Conservation (phyloP, 2,329 filamentous ascomycete species). For the Rosellinia necatrix region DNA sequence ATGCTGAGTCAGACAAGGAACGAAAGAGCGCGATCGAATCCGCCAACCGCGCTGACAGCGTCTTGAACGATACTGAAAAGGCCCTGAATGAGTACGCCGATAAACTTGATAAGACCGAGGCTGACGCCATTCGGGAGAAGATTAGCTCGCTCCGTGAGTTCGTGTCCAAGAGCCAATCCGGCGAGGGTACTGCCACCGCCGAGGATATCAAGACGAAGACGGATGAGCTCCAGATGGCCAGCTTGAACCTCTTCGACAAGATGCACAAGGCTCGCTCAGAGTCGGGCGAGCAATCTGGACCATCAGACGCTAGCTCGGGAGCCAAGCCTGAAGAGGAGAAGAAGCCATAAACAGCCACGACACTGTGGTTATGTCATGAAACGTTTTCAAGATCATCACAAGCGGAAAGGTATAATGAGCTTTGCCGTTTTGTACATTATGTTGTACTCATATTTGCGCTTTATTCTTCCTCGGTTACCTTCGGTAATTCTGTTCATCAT, state of each 20-base stretch:
- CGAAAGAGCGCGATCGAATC: conserved; percentile 94
- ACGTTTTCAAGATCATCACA: conserved; percentile 32
- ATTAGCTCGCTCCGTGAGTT: conserved; percentile 83
- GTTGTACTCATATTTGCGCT: conserved; percentile 57
- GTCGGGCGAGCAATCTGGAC: conserved; percentile 58
- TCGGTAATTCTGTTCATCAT: conserved; percentile 43
- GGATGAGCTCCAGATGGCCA: conserved; percentile 94
- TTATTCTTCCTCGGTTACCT: conserved; percentile 34
- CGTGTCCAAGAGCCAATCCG: conserved; percentile 91
- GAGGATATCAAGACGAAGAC: conserved; percentile 98
- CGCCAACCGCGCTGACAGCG: conserved; percentile 95
- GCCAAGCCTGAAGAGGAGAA: conserved; percentile 63
- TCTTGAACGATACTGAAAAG: conserved; percentile 97
- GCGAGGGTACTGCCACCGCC: conserved; percentile 82
- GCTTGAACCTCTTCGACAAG: conserved; percentile 98
- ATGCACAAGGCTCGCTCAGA: conserved; percentile 95
- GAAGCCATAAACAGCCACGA: conserved; percentile 59
- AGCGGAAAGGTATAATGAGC: conserved; percentile 43
- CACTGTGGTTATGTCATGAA: conserved; percentile 24
- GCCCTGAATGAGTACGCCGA: conserved; percentile 96
- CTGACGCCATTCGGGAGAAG: conserved; percentile 92
- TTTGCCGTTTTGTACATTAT: conserved; percentile 49
- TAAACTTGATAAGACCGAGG: conserved; percentile 95
- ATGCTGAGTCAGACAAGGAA: conserved; percentile 92
- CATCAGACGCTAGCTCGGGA: conserved; percentile 40